A percentile compares a stretch with the other conserved stretches of the same genome.
These are phyloP conservation scores for Ustilago trichophora DNA, from an alignment of 1,284 basidiomycete species.

Conservation along the genomic window DNA sequence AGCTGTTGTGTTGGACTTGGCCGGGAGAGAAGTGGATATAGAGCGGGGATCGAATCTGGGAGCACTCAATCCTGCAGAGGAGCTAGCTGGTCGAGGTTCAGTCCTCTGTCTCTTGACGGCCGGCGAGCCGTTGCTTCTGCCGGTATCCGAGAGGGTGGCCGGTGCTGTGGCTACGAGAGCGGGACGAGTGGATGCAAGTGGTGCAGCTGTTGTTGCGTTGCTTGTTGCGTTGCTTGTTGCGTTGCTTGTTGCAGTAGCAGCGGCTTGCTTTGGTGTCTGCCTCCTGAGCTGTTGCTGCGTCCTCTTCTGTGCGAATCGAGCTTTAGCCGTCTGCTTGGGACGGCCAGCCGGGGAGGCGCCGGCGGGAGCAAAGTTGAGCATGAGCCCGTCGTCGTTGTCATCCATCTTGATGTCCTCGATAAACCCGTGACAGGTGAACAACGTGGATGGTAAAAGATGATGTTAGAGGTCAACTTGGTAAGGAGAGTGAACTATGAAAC, in stretches of 20 bases:
- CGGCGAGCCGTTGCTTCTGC: slow-evolving; percentile 1
- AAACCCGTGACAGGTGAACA: not conserved
- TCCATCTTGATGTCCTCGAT: slow-evolving; percentile 44
- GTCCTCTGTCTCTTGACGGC: slow-evolving; percentile 17
- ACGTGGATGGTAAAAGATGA: not conserved
- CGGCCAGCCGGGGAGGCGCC: slow-evolving; percentile 12
- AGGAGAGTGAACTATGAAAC: not conserved
- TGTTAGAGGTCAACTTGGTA: not conserved
- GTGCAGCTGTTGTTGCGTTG: not conserved
- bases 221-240: not conserved
- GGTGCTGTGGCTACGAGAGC: not conserved
- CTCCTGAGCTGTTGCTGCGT: slow-evolving; percentile 25
- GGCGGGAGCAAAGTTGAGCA: slow-evolving; percentile 63
- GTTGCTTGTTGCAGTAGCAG: not conserved
- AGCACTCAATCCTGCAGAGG: slow-evolving; percentile 8
- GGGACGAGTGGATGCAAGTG: slow-evolving; percentile 1
- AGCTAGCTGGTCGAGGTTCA: slow-evolving; percentile 11
- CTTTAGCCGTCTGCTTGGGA: slow-evolving; percentile 42
- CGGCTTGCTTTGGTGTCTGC: slow-evolving; percentile 9
- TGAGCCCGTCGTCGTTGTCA: slow-evolving; percentile 60
- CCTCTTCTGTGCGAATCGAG: slow-evolving; percentile 34
- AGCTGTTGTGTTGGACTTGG: not conserved
- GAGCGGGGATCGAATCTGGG: slow-evolving; percentile 29
- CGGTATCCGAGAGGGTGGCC: not conserved
- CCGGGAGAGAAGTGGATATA: too few relatives aligned